Base-by-base conservation (phyloP, 1,284 basidiomycete genomes). In the Marasmius sp. region DNA sequence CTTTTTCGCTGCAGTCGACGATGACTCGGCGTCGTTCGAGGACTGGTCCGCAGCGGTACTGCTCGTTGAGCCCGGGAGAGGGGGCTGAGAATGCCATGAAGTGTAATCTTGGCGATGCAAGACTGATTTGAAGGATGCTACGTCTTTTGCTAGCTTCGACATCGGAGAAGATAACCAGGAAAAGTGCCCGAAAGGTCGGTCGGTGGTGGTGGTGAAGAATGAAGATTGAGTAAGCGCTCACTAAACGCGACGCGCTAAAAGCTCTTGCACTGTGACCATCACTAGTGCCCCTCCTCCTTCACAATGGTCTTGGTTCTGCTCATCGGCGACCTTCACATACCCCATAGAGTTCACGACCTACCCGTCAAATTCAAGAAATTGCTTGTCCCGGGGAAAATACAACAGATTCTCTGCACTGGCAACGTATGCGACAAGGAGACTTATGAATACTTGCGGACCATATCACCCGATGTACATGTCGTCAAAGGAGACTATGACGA, bases 341-440 rank as follows among this genome's bases (percentile, higher is more conserved):
- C 95, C 1, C 90, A 93, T 72, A 81, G 92, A 55, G 82, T 85
- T 1, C 93, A 97, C 72, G 97, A 98, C 73, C 84, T 99, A 5
- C 96, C 97, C 0, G 81, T 87, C 20, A 98, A 98, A 79, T 99
- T 99, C 80, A 97, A 97, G 79, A 98, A 98, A 74, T 89, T 99
- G 0, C 83, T 99, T 0, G 95, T 96, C 2, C 89, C 97, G 10
- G 97, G 97, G 41, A 99, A 99, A 79, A 99, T 99, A 47, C 94
- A 97, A 66, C 97, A 99, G 77, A 97, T 99, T 65, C 84, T 99
- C 38, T 97, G 95, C 74, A 99, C 97, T 0, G 97, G 97, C 54
- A 99, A 99, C 73, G 91, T 98, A 12, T 97, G 95, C 74, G 97
- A 99, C 79, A 90, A 92, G 69, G 97, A 98, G 77, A 99, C 97